phyloP scores from a whole-genome alignment of 192 early-diverging fungal species.

The Ambispora gerdemannii region DNA sequence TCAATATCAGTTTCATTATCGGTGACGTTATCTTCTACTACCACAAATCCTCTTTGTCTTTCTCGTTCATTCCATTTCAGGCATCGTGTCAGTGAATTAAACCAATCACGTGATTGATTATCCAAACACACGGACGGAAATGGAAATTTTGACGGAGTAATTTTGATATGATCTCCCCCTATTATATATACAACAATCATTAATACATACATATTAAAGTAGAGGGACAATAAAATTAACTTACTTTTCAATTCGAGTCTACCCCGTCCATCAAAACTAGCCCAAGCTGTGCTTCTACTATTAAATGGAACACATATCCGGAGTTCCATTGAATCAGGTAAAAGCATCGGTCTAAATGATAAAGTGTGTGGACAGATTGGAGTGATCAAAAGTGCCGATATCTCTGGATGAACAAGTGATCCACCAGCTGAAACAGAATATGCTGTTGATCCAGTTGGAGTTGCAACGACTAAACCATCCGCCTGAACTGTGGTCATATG shows the following conservation, averaged over 20 bases:
- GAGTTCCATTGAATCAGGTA: slow-evolving; percentile 91
- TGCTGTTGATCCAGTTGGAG: slow-evolving; percentile 90
- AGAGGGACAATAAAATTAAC: not conserved
- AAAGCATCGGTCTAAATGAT: slow-evolving; percentile 94
- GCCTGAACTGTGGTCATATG: slow-evolving; percentile 96
- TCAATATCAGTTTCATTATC: slow-evolving; percentile 40
- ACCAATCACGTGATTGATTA: slow-evolving; percentile 87
- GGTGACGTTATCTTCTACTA: slow-evolving; percentile 38
- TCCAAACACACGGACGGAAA: slow-evolving; percentile 81
- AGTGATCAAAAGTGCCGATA: slow-evolving; percentile 87
- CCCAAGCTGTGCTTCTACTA: slow-evolving; percentile 88
- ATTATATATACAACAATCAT: slow-evolving; percentile 15
- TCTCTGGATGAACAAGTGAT: slow-evolving; percentile 91
- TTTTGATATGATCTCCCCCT: slow-evolving; percentile 83
- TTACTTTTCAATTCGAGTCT: slow-evolving; percentile 79
- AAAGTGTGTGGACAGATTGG: slow-evolving; percentile 93
- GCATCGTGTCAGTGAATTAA: slow-evolving; percentile 76
- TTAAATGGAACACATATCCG: slow-evolving; percentile 80
- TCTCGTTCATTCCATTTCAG: slow-evolving; percentile 93
- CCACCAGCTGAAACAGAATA: slow-evolving; percentile 93
- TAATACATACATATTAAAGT: not conserved
- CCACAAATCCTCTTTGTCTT: slow-evolving; percentile 78
- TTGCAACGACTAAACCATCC: slow-evolving; percentile 91
- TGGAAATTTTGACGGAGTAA: slow-evolving; percentile 82
- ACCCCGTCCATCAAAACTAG: slow-evolving; percentile 90